These are phyloP conservation scores for Cupressus sempervirens DNA, from an alignment of 75 land plant species.

Conservation along the genomic window DNA sequence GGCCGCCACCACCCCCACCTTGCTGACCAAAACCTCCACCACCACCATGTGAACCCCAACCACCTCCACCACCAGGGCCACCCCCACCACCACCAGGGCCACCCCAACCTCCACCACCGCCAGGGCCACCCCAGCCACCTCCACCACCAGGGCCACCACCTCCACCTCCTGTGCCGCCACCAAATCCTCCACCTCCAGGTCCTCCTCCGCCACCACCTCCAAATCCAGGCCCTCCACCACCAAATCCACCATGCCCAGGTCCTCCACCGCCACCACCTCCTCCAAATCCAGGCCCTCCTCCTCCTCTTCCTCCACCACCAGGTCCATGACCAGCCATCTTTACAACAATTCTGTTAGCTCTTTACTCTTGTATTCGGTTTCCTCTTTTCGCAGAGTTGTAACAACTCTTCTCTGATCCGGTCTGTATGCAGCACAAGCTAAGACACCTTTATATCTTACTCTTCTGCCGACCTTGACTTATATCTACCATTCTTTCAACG, in stretches of 20 bases:
- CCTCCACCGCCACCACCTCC: slow-evolving; percentile 12
- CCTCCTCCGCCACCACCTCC: not conserved
- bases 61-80: too few relatives aligned
- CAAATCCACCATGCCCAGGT: not conserved
- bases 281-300: slow-evolving; percentile 6
- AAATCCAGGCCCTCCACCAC: not conserved
- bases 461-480: not conserved
- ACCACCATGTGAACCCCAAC: not conserved
- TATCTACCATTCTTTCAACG: not conserved
- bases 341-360: not conserved
- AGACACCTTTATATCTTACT: too few relatives aligned
- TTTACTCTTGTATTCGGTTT: too few relatives aligned
- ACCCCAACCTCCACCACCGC: not conserved
- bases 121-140: too few relatives aligned
- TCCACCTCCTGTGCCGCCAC: too few relatives aligned
- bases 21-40: too few relatives aligned
- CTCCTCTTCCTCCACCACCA: slow-evolving; percentile 1
- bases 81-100: too few relatives aligned
- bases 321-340: not conserved
- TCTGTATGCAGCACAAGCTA: too few relatives aligned
- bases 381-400: not conserved
- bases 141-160: too few relatives aligned
- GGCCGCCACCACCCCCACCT: too few relatives aligned
- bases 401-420: too few relatives aligned
- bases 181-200: not conserved